phyloP scores from a whole-genome alignment of 441 rosid species.

The Adansonia gregorii region DNA sequence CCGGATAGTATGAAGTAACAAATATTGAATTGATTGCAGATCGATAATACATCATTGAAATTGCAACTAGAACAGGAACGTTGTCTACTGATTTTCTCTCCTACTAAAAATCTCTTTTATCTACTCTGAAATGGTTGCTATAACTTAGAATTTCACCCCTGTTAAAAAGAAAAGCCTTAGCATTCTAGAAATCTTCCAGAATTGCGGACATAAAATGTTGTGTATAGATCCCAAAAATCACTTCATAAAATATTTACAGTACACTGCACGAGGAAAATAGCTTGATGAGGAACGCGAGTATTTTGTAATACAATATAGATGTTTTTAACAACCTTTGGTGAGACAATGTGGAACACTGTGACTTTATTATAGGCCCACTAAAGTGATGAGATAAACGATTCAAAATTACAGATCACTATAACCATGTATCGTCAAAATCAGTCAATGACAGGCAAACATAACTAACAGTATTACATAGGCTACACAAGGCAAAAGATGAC shows the following conservation, averaged over 20 bases:
- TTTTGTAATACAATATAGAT: background rate
- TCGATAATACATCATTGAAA: background rate
- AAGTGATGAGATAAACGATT: background rate
- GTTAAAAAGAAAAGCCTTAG: no score
- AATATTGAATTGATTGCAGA: background rate
- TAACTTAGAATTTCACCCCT: background rate
- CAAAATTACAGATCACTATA: background rate
- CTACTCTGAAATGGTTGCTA: no score
- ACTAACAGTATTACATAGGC: background rate
- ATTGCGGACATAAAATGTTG: background rate
- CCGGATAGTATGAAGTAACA: background rate
- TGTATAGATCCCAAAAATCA: background rate
- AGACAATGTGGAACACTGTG: background rate
- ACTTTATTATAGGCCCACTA: background rate
- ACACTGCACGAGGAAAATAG: background rate
- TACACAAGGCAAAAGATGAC: background rate
- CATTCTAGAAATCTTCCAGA: no score
- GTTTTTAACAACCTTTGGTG: background rate
- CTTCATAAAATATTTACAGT: background rate
- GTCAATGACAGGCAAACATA: background rate
- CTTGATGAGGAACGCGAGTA: background rate
- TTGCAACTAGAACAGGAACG: background rate
- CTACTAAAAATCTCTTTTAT: no score
- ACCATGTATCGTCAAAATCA: background rate
- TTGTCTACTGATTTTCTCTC: no score